These are phyloP conservation scores for Fusarium tuaranense DNA, from an alignment of 2,329 filamentous ascomycete species.

Conservation along the genomic window DNA sequence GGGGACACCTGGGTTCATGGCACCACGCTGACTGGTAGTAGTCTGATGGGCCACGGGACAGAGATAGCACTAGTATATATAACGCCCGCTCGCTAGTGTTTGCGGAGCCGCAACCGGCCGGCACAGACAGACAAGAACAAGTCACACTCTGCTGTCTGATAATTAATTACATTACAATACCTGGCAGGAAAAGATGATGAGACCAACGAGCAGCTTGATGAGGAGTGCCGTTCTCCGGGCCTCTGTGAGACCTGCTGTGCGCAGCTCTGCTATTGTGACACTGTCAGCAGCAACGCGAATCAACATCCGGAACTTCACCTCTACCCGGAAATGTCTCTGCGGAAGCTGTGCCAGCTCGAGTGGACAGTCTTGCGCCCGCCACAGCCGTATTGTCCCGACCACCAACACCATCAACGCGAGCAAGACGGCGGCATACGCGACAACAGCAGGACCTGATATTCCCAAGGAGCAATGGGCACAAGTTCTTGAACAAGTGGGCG, in stretches of 20 bases:
- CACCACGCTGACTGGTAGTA: slow-evolving; percentile 8
- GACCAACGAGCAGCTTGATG: slow-evolving; percentile 32
- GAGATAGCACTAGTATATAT: slow-evolving; percentile 16
- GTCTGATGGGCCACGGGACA: background rate
- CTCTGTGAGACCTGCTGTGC: slow-evolving; percentile 18
- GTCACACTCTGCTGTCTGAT: background rate
- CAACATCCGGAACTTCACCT: slow-evolving; percentile 28
- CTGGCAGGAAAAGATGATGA: slow-evolving; percentile 10
- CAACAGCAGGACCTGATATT: slow-evolving; percentile 56
- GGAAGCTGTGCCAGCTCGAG: slow-evolving; percentile 20
- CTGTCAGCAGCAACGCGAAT: slow-evolving; percentile 18
- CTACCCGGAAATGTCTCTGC: slow-evolving; percentile 28
- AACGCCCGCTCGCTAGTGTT: background rate
- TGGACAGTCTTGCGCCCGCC: slow-evolving; percentile 29
- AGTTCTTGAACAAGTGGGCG: slow-evolving; percentile 82
- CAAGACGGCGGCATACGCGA: slow-evolving; percentile 38
- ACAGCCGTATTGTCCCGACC: slow-evolving; percentile 17
- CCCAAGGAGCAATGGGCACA: slow-evolving; percentile 89
- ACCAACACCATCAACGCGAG: slow-evolving; percentile 9
- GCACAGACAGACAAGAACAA: background rate
- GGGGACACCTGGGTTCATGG: background rate
- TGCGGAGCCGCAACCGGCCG: background rate
- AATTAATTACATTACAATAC: background rate
- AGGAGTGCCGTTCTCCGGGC: slow-evolving; percentile 27
- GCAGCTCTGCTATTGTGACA: slow-evolving; percentile 24